phyloP scores from a whole-genome alignment of 1,284 basidiomycete species.

The Sporisorium sorghi region DNA sequence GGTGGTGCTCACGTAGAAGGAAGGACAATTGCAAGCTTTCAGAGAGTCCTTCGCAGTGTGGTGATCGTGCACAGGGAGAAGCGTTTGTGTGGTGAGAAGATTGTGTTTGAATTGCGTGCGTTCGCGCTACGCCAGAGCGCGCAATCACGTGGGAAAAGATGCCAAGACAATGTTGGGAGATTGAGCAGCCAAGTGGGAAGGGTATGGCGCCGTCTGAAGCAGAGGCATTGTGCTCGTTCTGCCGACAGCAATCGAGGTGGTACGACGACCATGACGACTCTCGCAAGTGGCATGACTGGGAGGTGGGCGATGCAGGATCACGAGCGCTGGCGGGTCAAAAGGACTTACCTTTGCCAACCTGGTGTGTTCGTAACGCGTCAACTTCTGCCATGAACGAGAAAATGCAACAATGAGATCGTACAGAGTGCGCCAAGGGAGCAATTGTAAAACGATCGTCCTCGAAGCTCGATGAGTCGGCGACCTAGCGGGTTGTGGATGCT shows the following conservation, averaged over 20 bases:
- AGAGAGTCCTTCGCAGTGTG: too few species aligned
- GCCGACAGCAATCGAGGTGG: background rate
- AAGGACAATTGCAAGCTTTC: too few species aligned
- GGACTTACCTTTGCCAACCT: background rate
- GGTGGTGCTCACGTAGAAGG: conserved; percentile 26
- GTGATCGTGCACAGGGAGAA: too few species aligned
- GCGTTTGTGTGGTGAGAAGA: background rate
- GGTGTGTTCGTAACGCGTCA: background rate
- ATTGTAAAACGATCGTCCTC: background rate
- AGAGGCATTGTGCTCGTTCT: conserved; percentile 16
- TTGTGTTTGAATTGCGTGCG: background rate
- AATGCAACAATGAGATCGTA: background rate
- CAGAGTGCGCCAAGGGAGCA: background rate
- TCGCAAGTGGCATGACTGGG: background rate
- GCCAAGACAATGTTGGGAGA: background rate
- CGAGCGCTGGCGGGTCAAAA: background rate
- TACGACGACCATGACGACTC: background rate
- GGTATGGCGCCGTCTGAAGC: background rate
- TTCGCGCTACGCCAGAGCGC: background rate
- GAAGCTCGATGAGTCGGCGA: too few species aligned
- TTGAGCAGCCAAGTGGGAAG: too few species aligned
- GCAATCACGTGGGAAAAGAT: background rate
- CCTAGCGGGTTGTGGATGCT: too few species aligned
- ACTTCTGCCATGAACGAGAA: background rate
- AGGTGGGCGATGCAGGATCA: background rate